phyloP scores from a whole-genome alignment of 2,329 filamentous ascomycete genomes.

The Furcasterigmium furcatum region DNA sequence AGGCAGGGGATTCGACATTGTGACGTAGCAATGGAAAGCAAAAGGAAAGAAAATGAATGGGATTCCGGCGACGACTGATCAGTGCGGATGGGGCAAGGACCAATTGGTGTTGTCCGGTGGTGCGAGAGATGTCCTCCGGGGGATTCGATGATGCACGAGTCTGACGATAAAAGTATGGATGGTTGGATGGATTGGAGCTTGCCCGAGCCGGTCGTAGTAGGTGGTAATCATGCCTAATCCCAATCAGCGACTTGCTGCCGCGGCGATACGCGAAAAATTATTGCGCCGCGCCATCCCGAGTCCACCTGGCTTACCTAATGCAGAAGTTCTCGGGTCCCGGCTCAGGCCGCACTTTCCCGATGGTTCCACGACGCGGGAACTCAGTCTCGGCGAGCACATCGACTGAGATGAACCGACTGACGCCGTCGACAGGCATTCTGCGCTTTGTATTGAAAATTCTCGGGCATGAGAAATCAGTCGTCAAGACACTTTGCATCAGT shows the following conservation, averaged over 20 bases:
- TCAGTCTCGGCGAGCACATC: no score
- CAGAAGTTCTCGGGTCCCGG: no score
- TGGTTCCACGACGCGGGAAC: no score
- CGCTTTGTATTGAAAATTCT: no score
- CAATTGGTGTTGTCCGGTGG: conserved; percentile 2
- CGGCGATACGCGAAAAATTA: conserved; percentile 11
- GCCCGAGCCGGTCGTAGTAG: neutral
- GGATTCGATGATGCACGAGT: neutral
- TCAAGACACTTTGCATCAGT: no score
- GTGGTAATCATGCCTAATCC: conserved; percentile 1
- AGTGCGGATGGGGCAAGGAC: neutral
- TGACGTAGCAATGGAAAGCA: conserved; percentile 14
- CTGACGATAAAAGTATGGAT: neutral
- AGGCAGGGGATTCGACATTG: conserved; percentile 43
- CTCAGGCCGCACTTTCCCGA: no score
- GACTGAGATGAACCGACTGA: no score
- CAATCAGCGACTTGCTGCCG: conserved; percentile 9
- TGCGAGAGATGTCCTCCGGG: neutral
- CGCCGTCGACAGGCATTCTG: no score
- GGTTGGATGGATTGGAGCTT: no score
- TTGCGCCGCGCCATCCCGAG: conserved; percentile 8
- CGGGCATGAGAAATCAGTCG: no score
- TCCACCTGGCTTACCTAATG: neutral
- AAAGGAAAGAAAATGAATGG: neutral
- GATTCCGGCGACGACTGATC: no score